Conservation (phyloP, 2,329 filamentous ascomycete species). For the Botrytis elliptica region DNA sequence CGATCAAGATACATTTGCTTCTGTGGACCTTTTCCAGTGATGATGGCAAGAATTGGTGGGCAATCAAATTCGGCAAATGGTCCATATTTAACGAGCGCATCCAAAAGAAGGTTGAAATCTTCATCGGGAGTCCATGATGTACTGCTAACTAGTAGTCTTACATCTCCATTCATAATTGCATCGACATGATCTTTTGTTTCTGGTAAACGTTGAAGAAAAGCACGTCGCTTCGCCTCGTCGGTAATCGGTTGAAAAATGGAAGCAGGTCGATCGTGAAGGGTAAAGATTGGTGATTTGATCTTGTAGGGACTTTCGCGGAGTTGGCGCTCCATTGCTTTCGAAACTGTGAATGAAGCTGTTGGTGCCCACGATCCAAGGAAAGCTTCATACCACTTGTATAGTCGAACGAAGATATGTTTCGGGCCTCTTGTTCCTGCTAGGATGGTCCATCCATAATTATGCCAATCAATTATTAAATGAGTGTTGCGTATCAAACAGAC, state of each 20-base stretch:
- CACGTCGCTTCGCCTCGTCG: conserved; percentile 46
- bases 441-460: conserved; percentile 97
- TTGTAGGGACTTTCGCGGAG: conserved; percentile 63
- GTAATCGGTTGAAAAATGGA: conserved; percentile 73
- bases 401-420: conserved; percentile 69
- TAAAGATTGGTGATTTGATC: conserved; percentile 62
- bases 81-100: conserved; percentile 76
- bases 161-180: conserved; percentile 56
- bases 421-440: conserved; percentile 61
- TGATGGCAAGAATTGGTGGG: conserved; percentile 76
- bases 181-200: conserved; percentile 61
- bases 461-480: conserved; percentile 89
- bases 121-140: conserved; percentile 98
- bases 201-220: conserved; percentile 64
- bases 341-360: conserved; percentile 80
- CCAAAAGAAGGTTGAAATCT: conserved; percentile 84
- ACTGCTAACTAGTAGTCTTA: conserved; percentile 79
- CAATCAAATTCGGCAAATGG: conserved; percentile 43
- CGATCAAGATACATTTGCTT: conserved; percentile 70
- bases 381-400: conserved; percentile 77
- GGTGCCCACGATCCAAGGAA: conserved; percentile 66
- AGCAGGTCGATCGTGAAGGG: conserved; percentile 85
- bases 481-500: conserved; percentile 77
- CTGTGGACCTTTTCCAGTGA: conserved; percentile 90
- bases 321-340: conserved; percentile 79